Evolutionary conservation across 2,329 filamentous ascomycete species (phyloP), one percentile per base, ranked within the genome.

Genomic region (Coleophoma cylindrospora): DNA sequence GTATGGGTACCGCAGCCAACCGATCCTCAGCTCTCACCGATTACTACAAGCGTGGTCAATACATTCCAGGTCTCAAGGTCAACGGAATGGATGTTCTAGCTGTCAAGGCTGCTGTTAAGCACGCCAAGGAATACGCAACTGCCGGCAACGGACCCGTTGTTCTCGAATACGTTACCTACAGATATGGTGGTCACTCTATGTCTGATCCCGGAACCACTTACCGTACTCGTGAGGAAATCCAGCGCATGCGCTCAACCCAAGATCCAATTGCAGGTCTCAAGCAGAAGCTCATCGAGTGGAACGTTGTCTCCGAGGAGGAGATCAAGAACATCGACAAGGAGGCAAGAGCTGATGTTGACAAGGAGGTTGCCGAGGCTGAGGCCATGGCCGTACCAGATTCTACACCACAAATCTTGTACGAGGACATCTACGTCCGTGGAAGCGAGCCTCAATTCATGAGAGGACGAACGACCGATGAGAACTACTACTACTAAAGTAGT

Each of bases 1-100:
- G 94, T 72, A 99, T 99, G 94, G 94, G 94, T 75, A 99, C 94
- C 57, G 88, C 94, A 54, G 92, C 94, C 61, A 86, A 87, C 74
- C 91, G 94, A 66, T 91, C 94, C 54, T 92, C 94, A 54, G 94
- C 94, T 64, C 76, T 96, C 69, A 97, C 94, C 71, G 94, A 99
- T 73, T 99, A 99, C 86, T 97, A 99, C 84, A 97, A 97, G 86
- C 92, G 94, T 75, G 94, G 94, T 61, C 94, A 99, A 77, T 99
- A 97, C 80, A 99, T 99, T 62, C 92, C 94, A 51, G 94, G 94
- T 77, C 84, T 99, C 65, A 99, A 99, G 83, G 90, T 99, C 73
- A 99, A 99, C 76, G 94, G 90, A 68, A 99, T 99, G 94, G 94
- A 99, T 70, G 91, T 96, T 64, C 87, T 99, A 56, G 92, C 94